Conservation (phyloP, 495 filamentous ascomycete genomes). For the Penicillium ucsense region DNA sequence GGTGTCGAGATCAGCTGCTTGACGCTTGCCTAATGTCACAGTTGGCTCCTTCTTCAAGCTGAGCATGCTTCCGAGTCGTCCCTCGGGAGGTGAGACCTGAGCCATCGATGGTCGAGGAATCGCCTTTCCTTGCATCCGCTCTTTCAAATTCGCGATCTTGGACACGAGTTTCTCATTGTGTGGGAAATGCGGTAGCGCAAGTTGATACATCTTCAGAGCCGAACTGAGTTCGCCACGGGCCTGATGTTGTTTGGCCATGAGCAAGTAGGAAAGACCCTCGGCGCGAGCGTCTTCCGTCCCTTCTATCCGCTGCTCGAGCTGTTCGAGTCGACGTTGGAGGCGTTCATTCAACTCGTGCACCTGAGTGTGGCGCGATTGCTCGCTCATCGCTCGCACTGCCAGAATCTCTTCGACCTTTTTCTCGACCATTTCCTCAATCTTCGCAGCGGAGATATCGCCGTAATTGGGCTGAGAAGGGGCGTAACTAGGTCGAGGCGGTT, state of each 20-base stretch:
- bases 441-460: constrained; percentile 56
- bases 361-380: constrained; percentile 38
- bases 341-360: constrained; percentile 58
- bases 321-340: constrained; percentile 69
- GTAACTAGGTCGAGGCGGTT: constrained; percentile 17
- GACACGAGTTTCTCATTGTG: constrained; percentile 67
- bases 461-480: constrained; percentile 17
- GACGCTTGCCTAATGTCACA: constrained; percentile 22
- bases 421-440: constrained; percentile 84
- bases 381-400: constrained; percentile 51
- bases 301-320: constrained; percentile 76
- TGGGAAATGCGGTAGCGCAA: constrained; percentile 78
- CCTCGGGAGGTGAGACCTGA: constrained; percentile 14
- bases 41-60: constrained; percentile 28
- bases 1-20: constrained; percentile 22
- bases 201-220: constrained; percentile 77
- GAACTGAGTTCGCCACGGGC: constrained; percentile 67
- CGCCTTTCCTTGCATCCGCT: constrained; percentile 41
- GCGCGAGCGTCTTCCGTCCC: constrained; percentile 62
- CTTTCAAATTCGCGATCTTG: constrained; percentile 66
- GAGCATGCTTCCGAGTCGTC: constrained; percentile 30
- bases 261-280: constrained; percentile 71
- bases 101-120: constrained; percentile 7
- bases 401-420: constrained; percentile 84
- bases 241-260: constrained; percentile 89